Conservation (phyloP, 2,329 filamentous ascomycete genomes). For the Curvularia hawaiiensis region DNA sequence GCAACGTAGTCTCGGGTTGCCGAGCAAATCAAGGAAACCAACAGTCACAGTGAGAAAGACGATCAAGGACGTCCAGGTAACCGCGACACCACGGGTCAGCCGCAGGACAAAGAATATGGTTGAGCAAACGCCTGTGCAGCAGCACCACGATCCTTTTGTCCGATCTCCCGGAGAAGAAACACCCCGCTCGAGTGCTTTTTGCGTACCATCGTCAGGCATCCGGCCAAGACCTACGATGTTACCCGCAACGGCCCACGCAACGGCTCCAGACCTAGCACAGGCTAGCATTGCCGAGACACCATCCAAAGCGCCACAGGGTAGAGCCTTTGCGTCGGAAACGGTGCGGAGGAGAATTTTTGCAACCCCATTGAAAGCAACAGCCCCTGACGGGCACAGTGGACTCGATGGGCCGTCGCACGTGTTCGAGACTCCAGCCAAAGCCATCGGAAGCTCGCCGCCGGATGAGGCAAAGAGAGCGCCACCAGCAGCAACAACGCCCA, state of each 20-base stretch:
- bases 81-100: constrained; percentile 50
- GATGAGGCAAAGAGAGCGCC: constrained; percentile 10
- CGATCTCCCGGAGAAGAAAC: constrained; percentile 21
- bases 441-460: constrained; percentile 19
- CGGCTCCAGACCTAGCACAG: constrained; percentile 36
- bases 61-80: constrained; percentile 46
- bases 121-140: constrained; percentile 37
- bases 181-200: constrained; percentile 38
- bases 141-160: constrained; percentile 32
- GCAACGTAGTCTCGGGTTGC: constrained; percentile 51
- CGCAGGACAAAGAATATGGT: constrained; percentile 42
- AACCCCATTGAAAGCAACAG: constrained; percentile 37
- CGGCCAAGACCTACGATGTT: constrained; percentile 34
- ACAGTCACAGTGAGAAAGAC: constrained; percentile 35
- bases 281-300: constrained; percentile 50
- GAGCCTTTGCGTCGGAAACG: constrained; percentile 31
- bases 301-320: constrained; percentile 45
- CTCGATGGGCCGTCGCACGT: constrained; percentile 13
- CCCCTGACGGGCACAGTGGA: constrained; percentile 7
- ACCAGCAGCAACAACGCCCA: constrained; percentile 27
- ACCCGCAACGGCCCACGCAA: constrained; percentile 34
- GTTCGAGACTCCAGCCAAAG: constrained; percentile 35
- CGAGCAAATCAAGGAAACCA: constrained; percentile 38
- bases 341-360: constrained; percentile 39
- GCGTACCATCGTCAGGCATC: constrained; percentile 50